These are phyloP conservation scores for Pestalotiopsis sp. DNA, from an alignment of 2,329 filamentous ascomycete genomes.

Conservation along the genomic window DNA sequence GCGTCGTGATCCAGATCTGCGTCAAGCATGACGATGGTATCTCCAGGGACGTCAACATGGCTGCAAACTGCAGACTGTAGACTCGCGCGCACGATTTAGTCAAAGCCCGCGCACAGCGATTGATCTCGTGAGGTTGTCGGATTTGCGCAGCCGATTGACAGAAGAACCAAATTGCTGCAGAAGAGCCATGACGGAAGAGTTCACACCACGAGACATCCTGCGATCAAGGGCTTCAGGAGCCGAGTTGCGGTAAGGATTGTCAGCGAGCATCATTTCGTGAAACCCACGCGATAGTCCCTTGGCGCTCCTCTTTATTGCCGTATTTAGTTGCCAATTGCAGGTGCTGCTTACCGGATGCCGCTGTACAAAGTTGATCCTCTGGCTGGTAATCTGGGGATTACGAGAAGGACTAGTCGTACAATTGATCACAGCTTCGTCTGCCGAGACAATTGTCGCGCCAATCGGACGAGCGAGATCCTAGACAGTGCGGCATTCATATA, in stretches of 20 bases:
- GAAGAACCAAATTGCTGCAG: neutral
- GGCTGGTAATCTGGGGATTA: neutral
- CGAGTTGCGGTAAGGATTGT: neutral
- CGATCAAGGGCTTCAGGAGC: neutral
- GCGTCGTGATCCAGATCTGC: slow-evolving; percentile 6
- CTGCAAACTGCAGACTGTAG: neutral
- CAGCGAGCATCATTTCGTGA: neutral
- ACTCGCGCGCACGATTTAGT: neutral
- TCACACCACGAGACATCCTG: neutral
- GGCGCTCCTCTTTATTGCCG: neutral
- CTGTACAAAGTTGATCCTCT: neutral
- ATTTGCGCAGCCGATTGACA: neutral
- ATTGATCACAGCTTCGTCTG: neutral
- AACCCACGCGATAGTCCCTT: neutral
- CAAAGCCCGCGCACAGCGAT: neutral
- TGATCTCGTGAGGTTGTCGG: neutral
- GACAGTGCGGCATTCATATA: neutral
- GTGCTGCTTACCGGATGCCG: neutral
- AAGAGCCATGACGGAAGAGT: neutral
- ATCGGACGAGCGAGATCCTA: neutral
- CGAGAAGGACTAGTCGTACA: neutral
- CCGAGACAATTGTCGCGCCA: neutral
- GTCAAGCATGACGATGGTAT: neutral
- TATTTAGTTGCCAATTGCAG: neutral
- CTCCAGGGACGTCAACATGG: slow-evolving; percentile 5